Evolutionary conservation across 371 early-diverging fungal species (phyloP).

Genomic region (Saksenaea vasiformis): DNA sequence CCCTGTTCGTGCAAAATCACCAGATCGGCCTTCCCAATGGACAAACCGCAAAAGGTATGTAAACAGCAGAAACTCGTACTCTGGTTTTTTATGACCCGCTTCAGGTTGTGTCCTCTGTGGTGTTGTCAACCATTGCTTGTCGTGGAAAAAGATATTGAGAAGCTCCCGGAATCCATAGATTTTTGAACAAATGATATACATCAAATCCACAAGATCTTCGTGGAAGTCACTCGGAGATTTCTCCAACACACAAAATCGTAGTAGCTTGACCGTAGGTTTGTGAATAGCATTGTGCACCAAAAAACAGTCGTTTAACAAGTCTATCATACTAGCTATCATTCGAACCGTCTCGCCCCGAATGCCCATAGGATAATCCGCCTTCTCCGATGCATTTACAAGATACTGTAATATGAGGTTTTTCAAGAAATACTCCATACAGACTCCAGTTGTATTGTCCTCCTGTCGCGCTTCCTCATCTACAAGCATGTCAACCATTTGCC

Average conservation of each 20-base stretch:
- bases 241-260: slow-evolving; percentile 69
- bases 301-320: slow-evolving; percentile 84
- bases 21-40: slow-evolving; percentile 84
- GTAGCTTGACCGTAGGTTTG: slow-evolving; percentile 79
- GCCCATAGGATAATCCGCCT: slow-evolving; percentile 82
- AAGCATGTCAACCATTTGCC: slow-evolving; percentile 85
- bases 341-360: slow-evolving; percentile 83
- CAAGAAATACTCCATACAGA: slow-evolving; percentile 92
- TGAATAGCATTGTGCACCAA: slow-evolving; percentile 90
- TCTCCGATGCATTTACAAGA: slow-evolving; percentile 79
- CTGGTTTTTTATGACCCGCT: slow-evolving; percentile 45
- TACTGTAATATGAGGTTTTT: slow-evolving; percentile 79
- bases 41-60: slow-evolving; percentile 85
- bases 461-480: slow-evolving; percentile 88
- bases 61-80: slow-evolving; percentile 84
- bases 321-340: slow-evolving; percentile 81
- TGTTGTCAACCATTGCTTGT: slow-evolving; percentile 74
- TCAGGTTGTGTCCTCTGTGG: slow-evolving; percentile 51
- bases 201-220: slow-evolving; percentile 84
- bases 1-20: slow-evolving; percentile 92
- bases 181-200: slow-evolving; percentile 88
- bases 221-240: slow-evolving; percentile 63
- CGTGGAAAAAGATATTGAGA: slow-evolving; percentile 89
- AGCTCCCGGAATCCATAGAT: slow-evolving; percentile 89
- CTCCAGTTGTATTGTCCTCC: slow-evolving; percentile 73